A percentile compares a stretch with the other conserved stretches of the same genome.
phyloP scores from a whole-genome alignment of 768 basidiomycete genomes.

The Kwoniella dendrophila region DNA sequence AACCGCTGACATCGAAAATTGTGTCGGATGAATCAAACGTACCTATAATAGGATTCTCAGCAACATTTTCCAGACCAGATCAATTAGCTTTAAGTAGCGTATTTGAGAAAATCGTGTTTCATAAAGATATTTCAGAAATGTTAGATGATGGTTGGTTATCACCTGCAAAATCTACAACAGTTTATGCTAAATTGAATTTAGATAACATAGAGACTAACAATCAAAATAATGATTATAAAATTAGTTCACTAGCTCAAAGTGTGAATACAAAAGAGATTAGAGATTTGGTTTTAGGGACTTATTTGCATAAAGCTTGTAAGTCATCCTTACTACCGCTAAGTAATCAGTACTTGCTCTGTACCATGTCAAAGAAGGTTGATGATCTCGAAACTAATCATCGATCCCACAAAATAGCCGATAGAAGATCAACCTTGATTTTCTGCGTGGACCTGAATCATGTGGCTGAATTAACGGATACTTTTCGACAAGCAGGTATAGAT shows the following conservation, averaged over 20 bases:
- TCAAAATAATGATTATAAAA: constrained; percentile 81
- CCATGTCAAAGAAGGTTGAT: not conserved
- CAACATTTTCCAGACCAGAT: constrained; percentile 91
- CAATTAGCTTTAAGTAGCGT: constrained; percentile 83
- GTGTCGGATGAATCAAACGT: constrained; percentile 55
- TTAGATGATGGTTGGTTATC: constrained; percentile 91
- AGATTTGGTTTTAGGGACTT: constrained; percentile 73
- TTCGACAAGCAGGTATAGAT: constrained; percentile 75
- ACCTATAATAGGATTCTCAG: constrained; percentile 90
- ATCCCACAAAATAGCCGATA: constrained; percentile 58
- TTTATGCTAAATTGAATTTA: constrained; percentile 73
- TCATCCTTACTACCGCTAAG: not conserved
- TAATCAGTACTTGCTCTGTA: not conserved
- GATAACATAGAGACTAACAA: constrained; percentile 65
- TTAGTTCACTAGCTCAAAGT: constrained; percentile 73
- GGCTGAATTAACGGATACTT: constrained; percentile 68
- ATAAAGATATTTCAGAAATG: constrained; percentile 87
- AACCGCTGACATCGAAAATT: no score
- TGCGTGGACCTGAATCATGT: constrained; percentile 85
- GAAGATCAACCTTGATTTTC: constrained; percentile 90
- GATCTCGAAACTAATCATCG: not conserved
- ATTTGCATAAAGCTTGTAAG: constrained; percentile 82
- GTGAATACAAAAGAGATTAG: constrained; percentile 81
- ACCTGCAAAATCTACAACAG: constrained; percentile 79
- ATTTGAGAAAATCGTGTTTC: constrained; percentile 89